phyloP scores from a whole-genome alignment of 2,329 filamentous ascomycete species.

The Ascomycota sp. region DNA sequence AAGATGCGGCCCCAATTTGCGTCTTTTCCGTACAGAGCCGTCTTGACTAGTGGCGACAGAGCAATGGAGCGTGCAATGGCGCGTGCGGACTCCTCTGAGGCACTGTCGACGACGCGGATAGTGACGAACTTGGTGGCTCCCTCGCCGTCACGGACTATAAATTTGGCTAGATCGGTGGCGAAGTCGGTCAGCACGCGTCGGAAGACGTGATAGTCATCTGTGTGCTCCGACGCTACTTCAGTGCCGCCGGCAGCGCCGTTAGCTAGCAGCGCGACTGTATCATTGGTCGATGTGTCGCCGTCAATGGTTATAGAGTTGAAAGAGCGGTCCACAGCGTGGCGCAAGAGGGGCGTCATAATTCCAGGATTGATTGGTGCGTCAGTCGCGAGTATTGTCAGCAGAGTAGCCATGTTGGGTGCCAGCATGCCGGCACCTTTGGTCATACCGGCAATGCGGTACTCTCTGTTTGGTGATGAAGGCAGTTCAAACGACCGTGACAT shows the following conservation, averaged over 20 bases:
- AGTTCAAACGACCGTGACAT: constrained; percentile 68
- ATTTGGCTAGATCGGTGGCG: constrained; percentile 66
- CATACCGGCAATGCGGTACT: constrained; percentile 80
- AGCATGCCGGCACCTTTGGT: constrained; percentile 99
- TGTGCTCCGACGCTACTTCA: constrained; percentile 32
- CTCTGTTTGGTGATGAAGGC: constrained; percentile 52
- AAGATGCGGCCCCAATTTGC: constrained; percentile 97
- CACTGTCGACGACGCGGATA: constrained; percentile 59
- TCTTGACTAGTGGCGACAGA: constrained; percentile 85
- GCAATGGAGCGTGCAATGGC: constrained; percentile 77
- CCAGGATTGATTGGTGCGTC: constrained; percentile 59
- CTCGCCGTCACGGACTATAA: constrained; percentile 89
- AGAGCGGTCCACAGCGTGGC: constrained; percentile 55
- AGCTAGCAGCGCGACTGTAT: constrained; percentile 84
- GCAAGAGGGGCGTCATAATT: constrained; percentile 50
- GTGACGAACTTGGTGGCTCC: constrained; percentile 97
- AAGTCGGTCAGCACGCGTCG: constrained; percentile 53
- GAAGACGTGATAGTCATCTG: constrained; percentile 49
- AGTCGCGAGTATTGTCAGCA: constrained; percentile 79
- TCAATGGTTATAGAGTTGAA: constrained; percentile 97
- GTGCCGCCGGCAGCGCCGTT: constrained; percentile 76
- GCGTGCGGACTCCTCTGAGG: constrained; percentile 48
- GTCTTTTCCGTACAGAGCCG: constrained; percentile 87
- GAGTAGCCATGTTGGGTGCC: constrained; percentile 94
- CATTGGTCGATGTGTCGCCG: constrained; percentile 93